Evolutionary conservation across 78 protist genomes (phyloP).

Genomic region (Dictyostelium capitatum): DNA sequence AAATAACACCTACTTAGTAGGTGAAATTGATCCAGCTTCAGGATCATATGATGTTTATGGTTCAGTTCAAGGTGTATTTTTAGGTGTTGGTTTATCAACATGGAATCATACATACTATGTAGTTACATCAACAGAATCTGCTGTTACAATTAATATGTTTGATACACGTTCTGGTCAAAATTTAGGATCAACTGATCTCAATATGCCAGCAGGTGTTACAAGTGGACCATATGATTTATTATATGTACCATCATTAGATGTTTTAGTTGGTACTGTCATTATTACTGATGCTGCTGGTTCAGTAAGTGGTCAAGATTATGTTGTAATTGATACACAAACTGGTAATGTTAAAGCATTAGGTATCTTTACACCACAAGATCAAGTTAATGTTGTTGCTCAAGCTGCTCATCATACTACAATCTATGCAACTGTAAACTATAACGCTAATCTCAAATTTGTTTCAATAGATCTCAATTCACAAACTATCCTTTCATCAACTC

Average conservation of each 20-base stretch:
- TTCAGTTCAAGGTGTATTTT: conserved; percentile 30
- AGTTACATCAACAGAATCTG: not conserved
- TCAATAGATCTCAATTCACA: conserved; percentile 10
- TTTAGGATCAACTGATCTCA: not conserved
- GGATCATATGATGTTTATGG: conserved; percentile 66
- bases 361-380: conserved; percentile 21
- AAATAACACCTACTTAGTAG: conserved; percentile 39
- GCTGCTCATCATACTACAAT: conserved; percentile 62
- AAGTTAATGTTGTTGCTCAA: conserved; percentile 25
- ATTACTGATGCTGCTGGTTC: not conserved
- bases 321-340: conserved; percentile 4
- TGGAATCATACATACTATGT: conserved; percentile 52
- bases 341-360: conserved; percentile 57
- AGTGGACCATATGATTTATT: conserved; percentile 59
- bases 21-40: conserved; percentile 76
- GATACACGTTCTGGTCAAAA: conserved; percentile 63
- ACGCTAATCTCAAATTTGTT: conserved; percentile 12
- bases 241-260: conserved; percentile 43
- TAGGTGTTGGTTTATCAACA: conserved; percentile 45
- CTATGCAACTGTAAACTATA: conserved; percentile 35
- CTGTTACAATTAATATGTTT: not conserved
- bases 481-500: not conserved
- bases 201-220: conserved; percentile 7
- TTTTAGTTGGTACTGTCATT: conserved; percentile 31
- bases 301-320: conserved; percentile 37